Evolutionary conservation across 805 yeast species (phyloP), one percentile per base, ranked within the genome.

Genomic region (Ogataea saltuana): DNA sequence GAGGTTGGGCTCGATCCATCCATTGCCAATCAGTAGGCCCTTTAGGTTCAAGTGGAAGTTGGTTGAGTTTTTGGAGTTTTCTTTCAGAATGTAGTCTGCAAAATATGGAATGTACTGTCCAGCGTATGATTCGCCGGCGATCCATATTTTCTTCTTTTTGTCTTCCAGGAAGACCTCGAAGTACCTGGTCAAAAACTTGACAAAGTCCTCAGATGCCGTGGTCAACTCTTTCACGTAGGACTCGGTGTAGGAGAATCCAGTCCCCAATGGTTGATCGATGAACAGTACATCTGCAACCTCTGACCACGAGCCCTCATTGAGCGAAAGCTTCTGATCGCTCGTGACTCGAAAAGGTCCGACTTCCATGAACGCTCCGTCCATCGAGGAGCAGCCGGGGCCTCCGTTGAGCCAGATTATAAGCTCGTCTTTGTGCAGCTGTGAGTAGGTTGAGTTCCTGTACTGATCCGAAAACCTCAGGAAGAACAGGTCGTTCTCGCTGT

Each of bases 371-470:
- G 96, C 96, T 12, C 99, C 99, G 65, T 93, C 99, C 93, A 91
- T 81, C 0, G 97, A 89, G 2, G 97, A 89, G 63, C 99, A 93
- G 0, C 99, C 99, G 0, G 99, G 99, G 0, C 99, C 99, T 29
- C 99, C 99, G 62, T 93, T 93, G 17, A 93, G 72, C 98, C 99
- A 93, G 42, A 93, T 74, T 7, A 85, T 74, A 17, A 85, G 71
- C 49, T 72, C 73, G 51, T 72, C 6, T 20, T 26, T 25, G 30
- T 44, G 48, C 11, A 41, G n/a, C 5, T 23, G 23, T 5, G 25
- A 6, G 17, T 18, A 20, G 4, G 48, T 32, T 11, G 28, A 15
- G 31, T 41, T 44, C 16, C 12, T 12, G 3, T 5, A 6, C 1
- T 37, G 29, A 27, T 60, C 60, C 33, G 64, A 67, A 42, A 81